Conservation (phyloP, 2,329 filamentous ascomycete species). For the Diaporthe sp. region DNA sequence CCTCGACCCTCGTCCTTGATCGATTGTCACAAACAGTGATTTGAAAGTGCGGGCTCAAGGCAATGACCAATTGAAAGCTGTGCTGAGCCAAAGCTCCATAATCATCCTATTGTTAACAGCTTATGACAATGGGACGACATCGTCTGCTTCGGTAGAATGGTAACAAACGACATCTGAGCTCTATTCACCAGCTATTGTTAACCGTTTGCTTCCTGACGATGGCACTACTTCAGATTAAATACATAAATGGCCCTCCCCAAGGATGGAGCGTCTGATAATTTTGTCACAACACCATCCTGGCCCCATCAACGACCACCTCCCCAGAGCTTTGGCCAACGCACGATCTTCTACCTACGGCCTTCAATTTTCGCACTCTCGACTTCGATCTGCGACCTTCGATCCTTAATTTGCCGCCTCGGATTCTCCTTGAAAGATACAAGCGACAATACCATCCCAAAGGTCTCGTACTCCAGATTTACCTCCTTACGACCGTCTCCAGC, state of each 20-base stretch:
- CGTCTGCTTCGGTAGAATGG: background rate
- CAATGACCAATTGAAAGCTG: background rate
- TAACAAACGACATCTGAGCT: background rate
- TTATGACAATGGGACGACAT: background rate
- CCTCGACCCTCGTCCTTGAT: no score
- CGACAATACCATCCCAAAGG: background rate
- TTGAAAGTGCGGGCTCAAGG: no score
- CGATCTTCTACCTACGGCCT: background rate
- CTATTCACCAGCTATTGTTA: background rate
- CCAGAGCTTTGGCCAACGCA: background rate
- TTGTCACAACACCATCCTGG: background rate
- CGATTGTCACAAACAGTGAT: no score
- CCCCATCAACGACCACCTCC: background rate
- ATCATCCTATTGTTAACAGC: background rate
- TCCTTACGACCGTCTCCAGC: background rate
- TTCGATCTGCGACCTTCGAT: background rate
- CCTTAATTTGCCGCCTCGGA: background rate
- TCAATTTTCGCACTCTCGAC: background rate
- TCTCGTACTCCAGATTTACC: no score
- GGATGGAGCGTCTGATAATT: no score
- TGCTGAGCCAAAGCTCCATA: background rate
- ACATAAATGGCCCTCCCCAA: background rate
- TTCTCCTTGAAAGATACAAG: background rate
- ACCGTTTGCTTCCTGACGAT: background rate
- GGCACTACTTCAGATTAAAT: background rate